Evolutionary conservation across 768 basidiomycete genomes (phyloP), one percentile per base, ranked within the genome.

Genomic region (Galerina sulciceps): DNA sequence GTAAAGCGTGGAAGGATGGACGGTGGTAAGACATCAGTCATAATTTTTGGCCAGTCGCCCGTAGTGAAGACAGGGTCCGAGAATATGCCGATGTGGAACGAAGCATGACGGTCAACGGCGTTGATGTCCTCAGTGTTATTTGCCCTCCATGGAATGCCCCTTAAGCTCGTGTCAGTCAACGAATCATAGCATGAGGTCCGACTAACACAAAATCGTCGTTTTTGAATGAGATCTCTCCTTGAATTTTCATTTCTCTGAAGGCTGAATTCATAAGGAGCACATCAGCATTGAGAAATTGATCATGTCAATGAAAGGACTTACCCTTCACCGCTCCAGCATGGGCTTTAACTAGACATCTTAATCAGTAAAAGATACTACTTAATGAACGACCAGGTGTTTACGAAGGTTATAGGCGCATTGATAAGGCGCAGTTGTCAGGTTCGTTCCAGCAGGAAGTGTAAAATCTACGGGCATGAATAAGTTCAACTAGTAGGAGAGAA

Each of bases 151-250:
- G 79, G 79, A n/a, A 76, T 71, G 2, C 79, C 79, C 14, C 81
- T 81, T 20, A 13, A 23, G 40, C 3, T 11, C 11, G 18, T 5
- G 3, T 36, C 18, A 35, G 18, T 15, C 10, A 17, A 38, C 14
- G 37, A 31, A 13, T 10, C 40, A 10, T 11, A 22, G 35, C 26
- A 10, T 6, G 6, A 17, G 35, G 5, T 37, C 41, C 6, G 47
- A 35, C 41, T 4, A 48, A 80, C 81, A 80, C 75, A 51, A 76
- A 81, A 63, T 83, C 80, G 59, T 83, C 81, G 58, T 79, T 82
- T 67, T 85, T 85, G 68, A 82, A 79, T 0, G 81, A 72, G 26
- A 85, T 84, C 62, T 82, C 79, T n/a, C 82, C 82, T 46, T 74
- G 55, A n/a, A 81, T 81, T 17, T 75, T 75, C 75, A 83, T 74